Percentiles rank a stretch among this genome's conserved stretches.
phyloP scores from a whole-genome alignment of 2,329 filamentous ascomycete species.

The Simplicillium sp. region DNA sequence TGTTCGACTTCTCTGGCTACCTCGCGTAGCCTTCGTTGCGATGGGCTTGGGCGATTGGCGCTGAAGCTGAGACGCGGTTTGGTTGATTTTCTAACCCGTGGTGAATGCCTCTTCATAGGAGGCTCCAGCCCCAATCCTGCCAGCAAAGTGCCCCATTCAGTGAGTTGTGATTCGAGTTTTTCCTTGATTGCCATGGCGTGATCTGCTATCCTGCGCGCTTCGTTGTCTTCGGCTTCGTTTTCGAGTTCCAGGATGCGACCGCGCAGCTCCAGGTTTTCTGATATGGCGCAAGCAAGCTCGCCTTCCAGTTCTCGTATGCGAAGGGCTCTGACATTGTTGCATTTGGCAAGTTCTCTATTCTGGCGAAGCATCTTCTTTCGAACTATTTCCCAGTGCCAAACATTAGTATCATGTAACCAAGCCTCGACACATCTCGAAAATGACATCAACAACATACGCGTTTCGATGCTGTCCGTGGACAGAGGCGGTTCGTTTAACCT shows the following conservation, averaged over 20 bases:
- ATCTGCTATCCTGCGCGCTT: conserved; percentile 49
- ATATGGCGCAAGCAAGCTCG: conserved; percentile 63
- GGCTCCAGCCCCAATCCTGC: conserved; percentile 55
- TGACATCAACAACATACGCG: conserved; percentile 42
- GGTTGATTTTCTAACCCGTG: conserved; percentile 28
- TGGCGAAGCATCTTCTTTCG: conserved; percentile 73
- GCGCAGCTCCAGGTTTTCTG: conserved; percentile 69
- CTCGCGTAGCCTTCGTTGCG: conserved; percentile 47
- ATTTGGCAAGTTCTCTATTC: conserved; percentile 73
- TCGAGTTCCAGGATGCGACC: conserved; percentile 62
- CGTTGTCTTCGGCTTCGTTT: conserved; percentile 54
- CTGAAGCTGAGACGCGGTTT: conserved; percentile 31
- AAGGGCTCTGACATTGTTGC: conserved; percentile 68
- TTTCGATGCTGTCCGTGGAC: conserved; percentile 62
- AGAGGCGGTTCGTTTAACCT: conserved; percentile 67
- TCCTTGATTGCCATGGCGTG: conserved; percentile 61
- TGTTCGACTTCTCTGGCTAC: conserved; percentile 45
- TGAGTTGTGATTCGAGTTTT: conserved; percentile 62
- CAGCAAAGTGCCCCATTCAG: conserved; percentile 60
- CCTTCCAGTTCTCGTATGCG: conserved; percentile 69
- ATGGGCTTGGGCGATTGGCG: conserved; percentile 32
- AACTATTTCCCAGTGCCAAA: conserved; percentile 36
- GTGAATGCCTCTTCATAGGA: conserved; percentile 37
- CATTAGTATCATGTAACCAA: conserved; percentile 11
- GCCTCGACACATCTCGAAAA: conserved; percentile 4